Percentiles rank a stretch among this genome's conserved stretches.
These are phyloP conservation scores for Wickerhamomyces alni DNA, from an alignment of 805 yeast genomes.

Conservation along the genomic window DNA sequence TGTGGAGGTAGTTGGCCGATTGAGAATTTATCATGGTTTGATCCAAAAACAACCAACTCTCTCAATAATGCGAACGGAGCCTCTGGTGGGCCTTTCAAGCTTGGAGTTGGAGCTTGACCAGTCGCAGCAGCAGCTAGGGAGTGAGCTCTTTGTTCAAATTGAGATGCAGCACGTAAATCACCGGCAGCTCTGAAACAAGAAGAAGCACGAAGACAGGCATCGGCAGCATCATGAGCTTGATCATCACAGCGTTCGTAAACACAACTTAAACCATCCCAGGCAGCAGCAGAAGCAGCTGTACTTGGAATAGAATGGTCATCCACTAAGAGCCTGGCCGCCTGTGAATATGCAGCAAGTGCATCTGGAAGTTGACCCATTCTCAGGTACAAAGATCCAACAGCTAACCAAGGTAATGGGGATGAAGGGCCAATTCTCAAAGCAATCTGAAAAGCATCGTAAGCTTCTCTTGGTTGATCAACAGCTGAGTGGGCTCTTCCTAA, in stretches of 20 bases:
- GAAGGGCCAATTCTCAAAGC: slow-evolving; percentile 47
- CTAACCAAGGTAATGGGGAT: slow-evolving; percentile 60
- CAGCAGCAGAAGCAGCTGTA: slow-evolving; percentile 40
- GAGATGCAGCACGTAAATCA: slow-evolving; percentile 34
- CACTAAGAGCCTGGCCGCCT: slow-evolving; percentile 48
- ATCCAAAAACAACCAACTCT: slow-evolving; percentile 21
- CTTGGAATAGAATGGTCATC: slow-evolving; percentile 38
- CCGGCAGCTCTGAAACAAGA: slow-evolving; percentile 42
- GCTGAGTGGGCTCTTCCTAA: slow-evolving; percentile 47
- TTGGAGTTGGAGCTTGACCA: slow-evolving; percentile 39
- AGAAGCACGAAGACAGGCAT: slow-evolving; percentile 50
- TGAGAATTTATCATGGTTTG: slow-evolving; percentile 11
- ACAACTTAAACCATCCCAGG: slow-evolving; percentile 61
- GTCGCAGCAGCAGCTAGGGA: slow-evolving; percentile 36
- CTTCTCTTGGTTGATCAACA: slow-evolving; percentile 39
- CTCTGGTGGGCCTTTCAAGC: slow-evolving; percentile 39
- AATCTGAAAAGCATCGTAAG: slow-evolving; percentile 50
- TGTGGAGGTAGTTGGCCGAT: slow-evolving; percentile 1
- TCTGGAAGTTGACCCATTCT: slow-evolving; percentile 56
- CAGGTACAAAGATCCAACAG: slow-evolving; percentile 56
- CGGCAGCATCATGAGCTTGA: slow-evolving; percentile 53
- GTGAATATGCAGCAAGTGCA: slow-evolving; percentile 62
- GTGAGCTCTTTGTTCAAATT: slow-evolving; percentile 39
- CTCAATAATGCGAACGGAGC: slow-evolving; percentile 34
- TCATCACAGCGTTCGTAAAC: slow-evolving; percentile 61